Conservation (phyloP, 2,329 filamentous ascomycete genomes). For the Calycina herbarum region DNA sequence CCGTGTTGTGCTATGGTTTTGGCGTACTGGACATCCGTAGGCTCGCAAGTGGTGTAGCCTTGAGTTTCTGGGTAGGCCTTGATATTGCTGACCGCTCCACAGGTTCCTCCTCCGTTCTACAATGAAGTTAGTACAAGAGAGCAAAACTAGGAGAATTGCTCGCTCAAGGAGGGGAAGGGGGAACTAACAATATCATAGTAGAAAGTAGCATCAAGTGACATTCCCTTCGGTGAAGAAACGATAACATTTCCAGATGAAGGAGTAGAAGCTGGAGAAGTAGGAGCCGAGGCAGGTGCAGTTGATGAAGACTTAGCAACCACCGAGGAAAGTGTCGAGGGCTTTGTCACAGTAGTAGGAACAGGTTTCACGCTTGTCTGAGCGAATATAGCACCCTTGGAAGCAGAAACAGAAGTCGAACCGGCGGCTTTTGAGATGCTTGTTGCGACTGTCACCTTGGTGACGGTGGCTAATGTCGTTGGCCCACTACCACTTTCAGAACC, state of each 20-base stretch:
- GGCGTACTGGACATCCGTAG: not conserved
- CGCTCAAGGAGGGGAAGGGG: no score
- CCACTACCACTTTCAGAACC: not conserved
- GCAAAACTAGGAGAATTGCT: not conserved
- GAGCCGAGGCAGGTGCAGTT: not conserved
- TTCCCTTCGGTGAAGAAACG: not conserved
- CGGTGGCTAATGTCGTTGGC: not conserved
- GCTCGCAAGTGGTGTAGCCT: not conserved
- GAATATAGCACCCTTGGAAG: not conserved
- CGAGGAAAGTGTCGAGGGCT: not conserved
- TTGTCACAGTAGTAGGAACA: not conserved
- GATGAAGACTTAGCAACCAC: not conserved
- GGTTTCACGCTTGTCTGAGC: not conserved
- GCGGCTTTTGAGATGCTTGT: not conserved
- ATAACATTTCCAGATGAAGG: not conserved
- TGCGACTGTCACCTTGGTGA: not conserved
- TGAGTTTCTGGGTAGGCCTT: not conserved
- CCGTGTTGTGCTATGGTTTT: not conserved
- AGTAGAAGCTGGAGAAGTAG: not conserved
- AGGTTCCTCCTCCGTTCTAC: not conserved
- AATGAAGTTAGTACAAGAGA: not conserved
- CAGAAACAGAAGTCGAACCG: not conserved
- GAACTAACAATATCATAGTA: slow-evolving; percentile 7
- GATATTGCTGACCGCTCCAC: not conserved
- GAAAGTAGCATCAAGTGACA: slow-evolving; percentile 3